phyloP scores from a whole-genome alignment of 2,329 filamentous ascomycete species.

The Trichoderma aggressivum region DNA sequence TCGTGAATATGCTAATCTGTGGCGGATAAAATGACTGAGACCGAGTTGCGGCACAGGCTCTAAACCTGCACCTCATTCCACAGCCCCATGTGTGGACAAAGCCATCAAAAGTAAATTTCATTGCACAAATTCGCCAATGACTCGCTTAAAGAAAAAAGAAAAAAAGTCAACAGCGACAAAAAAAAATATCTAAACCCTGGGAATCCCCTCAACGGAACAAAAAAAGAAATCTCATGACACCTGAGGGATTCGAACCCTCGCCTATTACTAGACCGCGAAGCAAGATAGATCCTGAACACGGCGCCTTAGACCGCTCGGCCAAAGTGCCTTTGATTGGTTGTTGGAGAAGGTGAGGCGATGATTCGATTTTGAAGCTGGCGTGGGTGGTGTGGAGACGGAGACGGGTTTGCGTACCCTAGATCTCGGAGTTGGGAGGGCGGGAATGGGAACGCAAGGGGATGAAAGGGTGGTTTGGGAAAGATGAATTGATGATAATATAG shows the following conservation, averaged over 20 bases:
- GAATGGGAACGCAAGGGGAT: neutral
- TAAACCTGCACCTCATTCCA: neutral
- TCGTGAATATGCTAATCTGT: neutral
- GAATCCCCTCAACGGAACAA: neutral
- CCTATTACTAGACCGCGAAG: constrained; percentile 30
- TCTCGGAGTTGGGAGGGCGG: neutral
- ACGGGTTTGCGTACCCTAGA: neutral
- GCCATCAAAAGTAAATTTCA: neutral
- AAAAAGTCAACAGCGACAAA: neutral
- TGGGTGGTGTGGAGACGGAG: neutral
- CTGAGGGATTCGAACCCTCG: constrained; percentile 34
- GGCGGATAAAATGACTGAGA: neutral
- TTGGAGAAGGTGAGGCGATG: neutral
- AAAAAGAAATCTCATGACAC: constrained; percentile 23
- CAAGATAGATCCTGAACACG: constrained; percentile 23
- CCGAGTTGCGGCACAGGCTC: neutral
- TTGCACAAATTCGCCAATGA: neutral
- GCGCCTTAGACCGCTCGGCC: constrained; percentile 28
- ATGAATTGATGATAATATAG: neutral
- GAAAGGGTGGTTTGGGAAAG: neutral
- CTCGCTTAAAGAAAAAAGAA: neutral
- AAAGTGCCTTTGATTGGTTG: constrained; percentile 25
- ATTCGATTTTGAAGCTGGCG: neutral
- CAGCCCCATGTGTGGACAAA: neutral
- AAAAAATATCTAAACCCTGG: neutral